Base-by-base conservation (phyloP, 2,329 filamentous ascomycete species). In the Capronia coronata region DNA sequence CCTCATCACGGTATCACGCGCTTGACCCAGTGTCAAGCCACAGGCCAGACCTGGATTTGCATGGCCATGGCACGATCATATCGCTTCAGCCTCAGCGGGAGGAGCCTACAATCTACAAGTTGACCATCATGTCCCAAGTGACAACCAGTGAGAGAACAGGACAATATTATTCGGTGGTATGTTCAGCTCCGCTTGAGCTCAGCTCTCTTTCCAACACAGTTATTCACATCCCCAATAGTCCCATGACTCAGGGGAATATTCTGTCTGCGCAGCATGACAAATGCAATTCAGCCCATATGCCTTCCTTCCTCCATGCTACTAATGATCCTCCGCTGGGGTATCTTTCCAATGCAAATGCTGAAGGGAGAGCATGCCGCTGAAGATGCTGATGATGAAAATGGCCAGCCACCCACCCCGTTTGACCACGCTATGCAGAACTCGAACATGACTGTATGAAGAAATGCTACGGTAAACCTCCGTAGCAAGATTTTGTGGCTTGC, bases 341-440 rank as follows among this genome's bases (percentile, higher is more conserved):
- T 60, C 49, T 57, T 57, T 57, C 56, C 58, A 55, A 59, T 60
- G 54, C 52, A 55, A 58, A 54, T 54, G 52, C 49, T 46, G 46
- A 50, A 49, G 43, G 47, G 44, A 40, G 51, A 40, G 32, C 46
- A 41, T 43, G 42, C 32, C 48, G 43, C 46, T 55, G 51, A 40
- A 44, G 38, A 49, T 50, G 39, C 48, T 38, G 38, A 41, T 32
- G 34, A 37, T 38, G 23, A 42, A 46, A 44, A 39, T 18, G 7
- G 13, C n/a, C 47, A 30, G n/a, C 25, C 42, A 38, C 34, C 11
- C 43, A 44, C 25, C 37, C 52, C 21, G 29, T 41, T 14, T 23
- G 38, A 42, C 54, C 54, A 49, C 54, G 54, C 54, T 56, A 56
- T 56, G 54, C 54, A 49, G 51, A 47, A 51, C 32, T 45, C 41